Evolutionary conservation across 345 rosid species (phyloP).

Genomic region (Camelina laxa): DNA sequence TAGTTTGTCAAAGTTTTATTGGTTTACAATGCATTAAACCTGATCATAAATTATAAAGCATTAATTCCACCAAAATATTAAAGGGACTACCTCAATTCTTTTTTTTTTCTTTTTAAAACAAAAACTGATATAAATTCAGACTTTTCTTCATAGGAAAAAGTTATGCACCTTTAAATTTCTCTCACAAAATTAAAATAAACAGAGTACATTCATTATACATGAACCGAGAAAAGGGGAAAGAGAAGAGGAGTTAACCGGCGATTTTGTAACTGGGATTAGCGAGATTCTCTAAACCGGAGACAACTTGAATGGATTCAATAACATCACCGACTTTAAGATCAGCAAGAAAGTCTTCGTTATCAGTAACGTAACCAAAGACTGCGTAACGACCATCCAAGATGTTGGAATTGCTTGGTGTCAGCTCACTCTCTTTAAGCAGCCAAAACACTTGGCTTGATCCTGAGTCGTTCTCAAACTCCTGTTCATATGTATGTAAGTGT

Average conservation of each 20-base stretch:
- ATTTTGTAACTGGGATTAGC: slow-evolving; percentile 96
- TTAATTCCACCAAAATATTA: neutral
- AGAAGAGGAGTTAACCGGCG: slow-evolving; percentile 58
- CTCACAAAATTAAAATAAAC: slow-evolving; percentile 12
- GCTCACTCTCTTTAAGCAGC: slow-evolving; percentile 97
- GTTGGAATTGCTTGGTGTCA: slow-evolving; percentile 94
- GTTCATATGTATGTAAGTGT: slow-evolving; percentile 15
- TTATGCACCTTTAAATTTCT: slow-evolving; percentile 15
- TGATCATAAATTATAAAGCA: neutral
- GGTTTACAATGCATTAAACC: neutral
- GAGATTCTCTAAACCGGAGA: slow-evolving; percentile 89
- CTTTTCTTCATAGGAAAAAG: neutral
- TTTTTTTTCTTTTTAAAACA: neutral
- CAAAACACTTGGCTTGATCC: slow-evolving; percentile 97
- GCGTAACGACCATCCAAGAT: slow-evolving; percentile 98
- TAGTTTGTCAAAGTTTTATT: neutral
- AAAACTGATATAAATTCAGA: neutral
- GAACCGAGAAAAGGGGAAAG: slow-evolving; percentile 5
- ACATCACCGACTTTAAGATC: slow-evolving; percentile 97
- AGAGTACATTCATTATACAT: neutral
- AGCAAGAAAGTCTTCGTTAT: slow-evolving; percentile 84
- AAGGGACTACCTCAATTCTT: neutral
- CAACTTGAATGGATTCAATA: slow-evolving; percentile 86
- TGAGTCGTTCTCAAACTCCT: slow-evolving; percentile 96
- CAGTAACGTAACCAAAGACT: slow-evolving; percentile 89